phyloP scores from a whole-genome alignment of 1,139 yeast species.

The Candida neerlandica region DNA sequence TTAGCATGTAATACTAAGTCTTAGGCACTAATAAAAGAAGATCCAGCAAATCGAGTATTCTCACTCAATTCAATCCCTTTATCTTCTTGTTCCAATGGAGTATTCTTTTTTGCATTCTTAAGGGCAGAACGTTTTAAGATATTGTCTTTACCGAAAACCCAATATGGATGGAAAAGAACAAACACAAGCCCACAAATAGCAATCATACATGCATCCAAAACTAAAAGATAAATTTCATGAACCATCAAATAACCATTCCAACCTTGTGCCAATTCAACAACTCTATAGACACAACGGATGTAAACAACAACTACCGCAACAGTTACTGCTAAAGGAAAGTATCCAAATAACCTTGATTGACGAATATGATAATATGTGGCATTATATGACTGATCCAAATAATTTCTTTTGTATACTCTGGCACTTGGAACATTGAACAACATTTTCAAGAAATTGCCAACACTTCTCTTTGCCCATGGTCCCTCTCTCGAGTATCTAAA shows the following conservation, averaged over 20 bases:
- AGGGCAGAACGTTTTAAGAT: slow-evolving; percentile 14
- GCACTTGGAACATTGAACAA: slow-evolving; percentile 23
- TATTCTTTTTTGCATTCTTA: slow-evolving; percentile 5
- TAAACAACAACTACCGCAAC: slow-evolving; percentile 55
- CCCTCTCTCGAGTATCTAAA: slow-evolving; percentile 21
- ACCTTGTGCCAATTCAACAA: slow-evolving; percentile 75
- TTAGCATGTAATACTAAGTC: too few relatives aligned
- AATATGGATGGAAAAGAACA: slow-evolving; percentile 62
- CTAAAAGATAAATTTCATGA: slow-evolving; percentile 71
- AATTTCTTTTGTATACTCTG: slow-evolving; percentile 18
- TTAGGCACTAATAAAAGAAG: too few relatives aligned
- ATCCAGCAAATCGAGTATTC: too few relatives aligned
- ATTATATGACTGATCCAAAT: slow-evolving; percentile 34
- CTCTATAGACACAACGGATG: slow-evolving; percentile 75
- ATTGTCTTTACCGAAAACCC: slow-evolving; percentile 42
- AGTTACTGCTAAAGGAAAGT: slow-evolving; percentile 51
- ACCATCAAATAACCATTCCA: slow-evolving; percentile 68
- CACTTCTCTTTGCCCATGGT: slow-evolving; percentile 26
- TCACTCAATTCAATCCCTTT: neutral
- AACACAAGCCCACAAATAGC: slow-evolving; percentile 40
- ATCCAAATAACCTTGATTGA: slow-evolving; percentile 36
- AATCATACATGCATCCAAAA: slow-evolving; percentile 77
- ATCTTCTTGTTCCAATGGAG: slow-evolving; percentile 3
- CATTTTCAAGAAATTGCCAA: slow-evolving; percentile 30
- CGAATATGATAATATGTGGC: slow-evolving; percentile 45